These are phyloP conservation scores for Colletotrichum sp. DNA, from an alignment of 2,329 filamentous ascomycete species.

Conservation along the genomic window DNA sequence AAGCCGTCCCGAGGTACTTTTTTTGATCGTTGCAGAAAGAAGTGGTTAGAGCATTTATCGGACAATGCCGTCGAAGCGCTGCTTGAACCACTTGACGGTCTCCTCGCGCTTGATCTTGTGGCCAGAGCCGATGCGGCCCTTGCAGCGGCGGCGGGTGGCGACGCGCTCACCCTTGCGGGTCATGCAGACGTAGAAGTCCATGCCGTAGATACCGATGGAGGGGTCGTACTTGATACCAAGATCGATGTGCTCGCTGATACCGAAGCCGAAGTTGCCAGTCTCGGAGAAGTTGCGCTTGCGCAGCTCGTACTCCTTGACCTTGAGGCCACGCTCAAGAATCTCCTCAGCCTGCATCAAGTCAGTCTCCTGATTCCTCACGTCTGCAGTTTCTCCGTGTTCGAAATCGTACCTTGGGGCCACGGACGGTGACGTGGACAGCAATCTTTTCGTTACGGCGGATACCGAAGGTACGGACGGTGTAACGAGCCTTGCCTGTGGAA, in stretches of 20 bases:
- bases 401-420: constrained; percentile 75
- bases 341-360: constrained; percentile 76
- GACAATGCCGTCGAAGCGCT: constrained; percentile 97
- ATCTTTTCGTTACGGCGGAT: constrained; percentile 99
- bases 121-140: constrained; percentile 82
- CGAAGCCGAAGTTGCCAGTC: constrained; percentile 99
- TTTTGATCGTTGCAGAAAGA: constrained; percentile 1
- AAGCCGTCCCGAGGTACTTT: constrained; percentile 20
- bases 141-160: constrained; percentile 89
- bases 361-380: neutral
- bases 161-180: constrained; percentile 98
- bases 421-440: constrained; percentile 98
- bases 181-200: constrained; percentile 99
- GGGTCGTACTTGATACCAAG: constrained; percentile 99
- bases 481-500: constrained; percentile 90
- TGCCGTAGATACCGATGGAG: constrained; percentile 97
- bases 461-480: constrained; percentile 99
- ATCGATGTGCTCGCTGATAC: constrained; percentile 99
- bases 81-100: constrained; percentile 95
- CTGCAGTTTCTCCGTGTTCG: neutral
- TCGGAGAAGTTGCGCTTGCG: constrained; percentile 99
- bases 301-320: constrained; percentile 99
- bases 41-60: constrained; percentile 69
- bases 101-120: constrained; percentile 95
- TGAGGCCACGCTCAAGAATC: constrained; percentile 99